Evolutionary conservation across 805 yeast species (phyloP).

Genomic region (Ogataea haglerorum): DNA sequence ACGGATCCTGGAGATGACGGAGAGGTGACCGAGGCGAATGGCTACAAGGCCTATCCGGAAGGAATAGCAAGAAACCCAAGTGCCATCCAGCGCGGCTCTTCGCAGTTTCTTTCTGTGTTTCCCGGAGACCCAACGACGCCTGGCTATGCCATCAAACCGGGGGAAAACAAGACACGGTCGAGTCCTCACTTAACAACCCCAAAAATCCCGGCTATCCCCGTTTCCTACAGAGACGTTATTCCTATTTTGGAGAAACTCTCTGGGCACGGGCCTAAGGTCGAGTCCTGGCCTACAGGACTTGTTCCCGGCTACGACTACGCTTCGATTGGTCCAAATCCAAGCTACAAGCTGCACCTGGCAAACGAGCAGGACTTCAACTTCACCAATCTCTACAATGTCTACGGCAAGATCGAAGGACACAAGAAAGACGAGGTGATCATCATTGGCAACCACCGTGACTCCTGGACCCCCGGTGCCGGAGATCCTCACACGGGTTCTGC

Average conservation of each 20-base stretch:
- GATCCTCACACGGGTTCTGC: constrained; percentile 80
- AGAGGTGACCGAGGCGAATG: constrained; percentile 48
- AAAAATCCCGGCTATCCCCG: constrained; percentile 66
- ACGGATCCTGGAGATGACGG: constrained; percentile 70
- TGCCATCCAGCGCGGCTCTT: constrained; percentile 74
- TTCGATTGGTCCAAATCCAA: constrained; percentile 36
- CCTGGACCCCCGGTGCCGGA: constrained; percentile 77
- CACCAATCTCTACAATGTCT: constrained; percentile 59
- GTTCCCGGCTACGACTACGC: constrained; percentile 35
- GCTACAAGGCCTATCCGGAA: constrained; percentile 62
- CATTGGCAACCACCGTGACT: constrained; percentile 75
- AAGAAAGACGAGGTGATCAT: constrained; percentile 52
- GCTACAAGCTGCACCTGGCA: constrained; percentile 47
- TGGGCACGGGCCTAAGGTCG: constrained; percentile 50
- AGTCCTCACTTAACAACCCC: constrained; percentile 55
- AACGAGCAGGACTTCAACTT: constrained; percentile 61
- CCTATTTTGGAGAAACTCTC: constrained; percentile 59
- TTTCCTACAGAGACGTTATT: constrained; percentile 57
- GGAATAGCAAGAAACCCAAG: constrained; percentile 80
- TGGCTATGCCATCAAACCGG: constrained; percentile 60
- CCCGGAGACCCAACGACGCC: constrained; percentile 86
- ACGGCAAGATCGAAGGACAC: constrained; percentile 58
- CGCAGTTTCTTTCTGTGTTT: constrained; percentile 52
- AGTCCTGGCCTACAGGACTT: constrained; percentile 27
- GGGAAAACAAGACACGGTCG: constrained; percentile 44